phyloP scores from a whole-genome alignment of 345 rosid genomes.

The Anastatica hierochuntica region DNA sequence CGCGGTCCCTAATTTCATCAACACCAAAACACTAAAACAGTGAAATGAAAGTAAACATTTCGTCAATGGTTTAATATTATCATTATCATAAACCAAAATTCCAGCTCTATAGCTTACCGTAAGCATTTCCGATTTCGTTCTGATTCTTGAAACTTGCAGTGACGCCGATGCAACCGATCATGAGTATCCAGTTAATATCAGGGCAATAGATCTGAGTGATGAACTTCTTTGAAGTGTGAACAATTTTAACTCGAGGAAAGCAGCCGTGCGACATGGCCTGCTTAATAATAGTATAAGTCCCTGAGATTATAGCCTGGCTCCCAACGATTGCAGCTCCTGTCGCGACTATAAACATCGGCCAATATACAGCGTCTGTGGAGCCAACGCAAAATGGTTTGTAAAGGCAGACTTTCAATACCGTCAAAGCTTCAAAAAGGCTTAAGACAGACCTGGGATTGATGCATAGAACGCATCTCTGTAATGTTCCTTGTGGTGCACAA shows the following conservation, averaged over 20 bases:
- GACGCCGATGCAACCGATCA: constrained; percentile 63
- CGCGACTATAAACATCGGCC: constrained; percentile 65
- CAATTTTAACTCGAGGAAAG: constrained; percentile 69
- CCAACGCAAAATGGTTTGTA: neutral
- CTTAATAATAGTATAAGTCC: constrained; percentile 66
- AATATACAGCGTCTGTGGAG: constrained; percentile 46
- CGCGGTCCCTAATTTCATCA: constrained; percentile 49
- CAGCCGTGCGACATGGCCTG: constrained; percentile 75
- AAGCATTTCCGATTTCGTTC: constrained; percentile 73
- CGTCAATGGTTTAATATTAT: too few relatives aligned
- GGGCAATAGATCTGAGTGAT: constrained; percentile 58
- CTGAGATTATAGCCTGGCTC: constrained; percentile 75
- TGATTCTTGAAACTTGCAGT: constrained; percentile 65
- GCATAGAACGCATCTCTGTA: constrained; percentile 68
- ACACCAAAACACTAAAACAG: too few relatives aligned
- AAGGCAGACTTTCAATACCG: neutral
- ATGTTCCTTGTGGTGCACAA: constrained; percentile 45
- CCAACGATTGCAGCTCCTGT: constrained; percentile 70
- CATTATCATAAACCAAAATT: too few relatives aligned
- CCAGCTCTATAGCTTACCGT: constrained; percentile 60
- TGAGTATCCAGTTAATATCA: constrained; percentile 73
- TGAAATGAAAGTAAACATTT: too few relatives aligned
- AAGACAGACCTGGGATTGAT: constrained; percentile 67
- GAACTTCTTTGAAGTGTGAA: constrained; percentile 71
- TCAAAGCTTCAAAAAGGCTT: neutral